These are phyloP conservation scores for Aspergillus vadensis DNA, from an alignment of 2,329 filamentous ascomycete species.

Conservation along the genomic window DNA sequence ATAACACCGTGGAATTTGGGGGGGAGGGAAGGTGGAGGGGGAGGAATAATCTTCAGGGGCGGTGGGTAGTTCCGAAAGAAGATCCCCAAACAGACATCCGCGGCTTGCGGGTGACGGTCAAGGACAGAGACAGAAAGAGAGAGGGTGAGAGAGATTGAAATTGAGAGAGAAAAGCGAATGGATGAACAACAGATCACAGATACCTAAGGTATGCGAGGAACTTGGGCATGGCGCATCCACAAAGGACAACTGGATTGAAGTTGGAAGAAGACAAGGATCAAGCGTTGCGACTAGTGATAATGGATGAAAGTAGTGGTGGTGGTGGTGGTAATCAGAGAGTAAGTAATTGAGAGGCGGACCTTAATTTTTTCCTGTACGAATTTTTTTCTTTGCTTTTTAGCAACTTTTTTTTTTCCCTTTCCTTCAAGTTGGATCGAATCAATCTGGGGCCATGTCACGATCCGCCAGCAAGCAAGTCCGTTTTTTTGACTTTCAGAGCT, in stretches of 20 bases:
- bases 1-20: slow-evolving; percentile 7
- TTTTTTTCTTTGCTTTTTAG: slow-evolving; percentile 4
- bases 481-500: background rate
- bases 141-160: background rate
- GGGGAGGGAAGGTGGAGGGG: slow-evolving; percentile 1
- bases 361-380: background rate
- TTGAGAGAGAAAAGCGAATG: slow-evolving; percentile 1
- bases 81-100: slow-evolving; percentile 12
- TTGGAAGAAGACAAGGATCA: slow-evolving; percentile 17
- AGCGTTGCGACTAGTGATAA: slow-evolving; percentile 1
- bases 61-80: slow-evolving; percentile 13
- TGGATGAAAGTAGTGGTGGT: background rate
- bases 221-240: slow-evolving; percentile 39
- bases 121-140: background rate
- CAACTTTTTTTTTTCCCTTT: slow-evolving; percentile 15
- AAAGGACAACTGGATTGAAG: slow-evolving; percentile 25
- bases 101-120: slow-evolving; percentile 1
- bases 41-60: slow-evolving; percentile 22
- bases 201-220: slow-evolving; percentile 31
- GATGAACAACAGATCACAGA: slow-evolving; percentile 31
- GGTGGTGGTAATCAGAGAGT: background rate
- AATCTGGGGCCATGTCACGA: slow-evolving; percentile 23
- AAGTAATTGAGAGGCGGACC: slow-evolving; percentile 2
- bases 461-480: slow-evolving; percentile 11
- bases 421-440: slow-evolving; percentile 10